Base-by-base conservation (phyloP, 495 filamentous ascomycete genomes). In the Cercophora sp. region DNA sequence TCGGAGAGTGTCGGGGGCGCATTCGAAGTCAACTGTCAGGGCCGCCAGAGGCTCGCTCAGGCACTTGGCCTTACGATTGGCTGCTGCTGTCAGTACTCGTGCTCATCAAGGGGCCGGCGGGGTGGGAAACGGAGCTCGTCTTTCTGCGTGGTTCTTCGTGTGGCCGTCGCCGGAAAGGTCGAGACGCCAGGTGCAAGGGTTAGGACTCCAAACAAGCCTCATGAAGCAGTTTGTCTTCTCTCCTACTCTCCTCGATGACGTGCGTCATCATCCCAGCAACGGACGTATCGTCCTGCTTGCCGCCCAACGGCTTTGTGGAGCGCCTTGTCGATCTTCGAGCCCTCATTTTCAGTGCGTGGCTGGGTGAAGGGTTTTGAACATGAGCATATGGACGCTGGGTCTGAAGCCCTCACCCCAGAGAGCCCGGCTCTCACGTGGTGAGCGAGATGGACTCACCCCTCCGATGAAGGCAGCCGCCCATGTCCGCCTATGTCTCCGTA, bases 401-500 rank as follows among this genome's bases (percentile, higher is more conserved):
- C 22, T 20, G 15, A 39, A 18, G 22, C 36, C 2, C 36, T 19
- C 18, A 22, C 34, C 22, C 8, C 37, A 26, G 53, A 13, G 29
- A 48, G 36, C 22, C 36, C 8, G 8, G n/a, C 36, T 5, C 42
- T 63, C 65, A 64, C 60, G 60, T 67, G 62, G 57, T n/a, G n/a
- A n/a, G 48, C 51, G 55, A 48, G 22, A 10, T 56, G 56, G 56
- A 52, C 37, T 37, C 22, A 49, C 56, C 43, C 47, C 29, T 36
- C 31, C 31, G 19, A 20, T n/a, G n/a, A n/a, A n/a, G n/a, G n/a
- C n/a, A n/a, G n/a, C n/a, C n/a, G n/a, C n/a, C n/a, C n/a, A n/a
- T n/a, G n/a, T n/a, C n/a, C n/a, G n/a, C n/a, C n/a, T n/a, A n/a
- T 59, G 62, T 60, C 56, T 61, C 53, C 59, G 61, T 52, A 60